Base-by-base conservation (phyloP, 148 eudicot species). In the Chenopodium album region DNA sequence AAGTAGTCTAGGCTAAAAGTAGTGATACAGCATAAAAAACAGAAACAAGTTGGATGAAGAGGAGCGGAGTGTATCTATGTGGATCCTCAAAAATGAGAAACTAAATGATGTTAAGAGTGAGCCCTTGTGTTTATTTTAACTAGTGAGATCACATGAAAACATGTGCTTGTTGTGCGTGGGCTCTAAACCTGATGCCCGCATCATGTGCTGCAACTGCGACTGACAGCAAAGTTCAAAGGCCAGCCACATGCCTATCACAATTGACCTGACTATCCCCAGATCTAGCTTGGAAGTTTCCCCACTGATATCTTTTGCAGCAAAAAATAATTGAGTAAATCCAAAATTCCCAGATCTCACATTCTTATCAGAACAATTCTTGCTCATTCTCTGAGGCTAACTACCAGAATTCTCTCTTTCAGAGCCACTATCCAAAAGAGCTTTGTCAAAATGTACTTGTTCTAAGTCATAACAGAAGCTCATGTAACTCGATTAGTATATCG, bases 221-320 rank as follows among this genome's bases (percentile, higher is more conserved):
- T 71, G 75, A 71, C 75, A 71, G n/a, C 50, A 7, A 71, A 71
- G 9, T 41, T 71, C 75, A 37, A 71, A 71, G 75, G 52, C 13
- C 3, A 9, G n/a, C 29, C 54, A 47, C 75, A 44, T 20, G 26
- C 22, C 74, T 16, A 17, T 71, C 48, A 71, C 74, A 71, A 1
- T 46, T 71, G 17, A 67, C 2, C 54, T 10, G 3, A 12, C 16
- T 50, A 41, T 10, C 31, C 17, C 3, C n/a, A 69, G 73, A 69
- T 69, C 73, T 71, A 37, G 74, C 4, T 32, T 69, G 62, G 44
- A 69, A 32, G 20, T 16, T 69, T 17, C n/a, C 10, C 47, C 70
- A 4, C 71, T 31, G 1, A 31, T 29, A 31, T 41, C 13, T 31
- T 68, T 31, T 29, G 71, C 41, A 62, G 23, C 26, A 62, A 20